Conservation (phyloP, 441 rosid species). For the Corymbia calophylla region DNA sequence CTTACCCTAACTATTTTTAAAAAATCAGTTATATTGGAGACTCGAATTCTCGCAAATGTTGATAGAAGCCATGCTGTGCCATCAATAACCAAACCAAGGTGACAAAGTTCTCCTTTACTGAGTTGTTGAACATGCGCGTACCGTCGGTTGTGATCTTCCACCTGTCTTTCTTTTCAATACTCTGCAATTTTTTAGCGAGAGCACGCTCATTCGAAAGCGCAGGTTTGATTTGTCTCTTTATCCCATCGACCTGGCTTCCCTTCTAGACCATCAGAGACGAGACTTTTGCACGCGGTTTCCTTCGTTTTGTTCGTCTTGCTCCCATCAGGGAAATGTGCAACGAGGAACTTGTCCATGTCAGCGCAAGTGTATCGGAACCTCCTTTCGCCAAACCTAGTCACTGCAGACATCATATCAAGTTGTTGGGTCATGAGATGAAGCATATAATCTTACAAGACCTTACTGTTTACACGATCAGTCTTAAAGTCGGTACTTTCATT, state of each 20-base stretch:
- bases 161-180: background rate
- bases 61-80: background rate
- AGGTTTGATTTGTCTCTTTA: background rate
- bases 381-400: background rate
- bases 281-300: rapidly evolving
- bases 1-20: background rate
- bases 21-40: no score
- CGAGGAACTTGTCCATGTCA: background rate
- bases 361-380: background rate
- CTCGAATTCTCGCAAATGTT: rapidly evolving
- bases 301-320: background rate
- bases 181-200: rapidly evolving
- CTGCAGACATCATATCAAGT: background rate
- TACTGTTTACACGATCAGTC: background rate
- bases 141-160: background rate
- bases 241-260: rapidly evolving
- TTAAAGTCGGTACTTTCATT: background rate
- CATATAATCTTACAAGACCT: background rate
- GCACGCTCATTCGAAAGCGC: rapidly evolving
- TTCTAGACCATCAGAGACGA: rapidly evolving
- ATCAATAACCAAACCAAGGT: background rate
- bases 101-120: background rate
- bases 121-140: background rate
- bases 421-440: background rate
- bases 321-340: rapidly evolving